phyloP scores from a whole-genome alignment of 1,284 basidiomycete species.

The Golubevia sp. region DNA sequence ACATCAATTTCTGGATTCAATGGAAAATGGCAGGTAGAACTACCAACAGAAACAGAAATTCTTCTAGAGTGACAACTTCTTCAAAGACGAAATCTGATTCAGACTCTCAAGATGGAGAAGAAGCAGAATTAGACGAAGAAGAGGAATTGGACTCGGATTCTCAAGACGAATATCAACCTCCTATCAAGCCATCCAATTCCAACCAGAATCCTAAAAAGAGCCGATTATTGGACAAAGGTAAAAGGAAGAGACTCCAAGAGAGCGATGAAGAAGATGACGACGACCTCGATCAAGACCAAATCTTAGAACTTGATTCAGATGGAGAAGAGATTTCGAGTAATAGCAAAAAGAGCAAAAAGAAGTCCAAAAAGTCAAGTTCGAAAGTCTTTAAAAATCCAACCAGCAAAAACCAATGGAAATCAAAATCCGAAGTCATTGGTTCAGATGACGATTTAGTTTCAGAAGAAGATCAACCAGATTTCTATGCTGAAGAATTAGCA shows the following conservation, averaged over 20 bases:
- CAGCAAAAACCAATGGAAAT: background rate
- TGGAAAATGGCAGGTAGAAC: background rate
- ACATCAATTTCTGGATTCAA: no score
- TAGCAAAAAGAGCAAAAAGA: background rate
- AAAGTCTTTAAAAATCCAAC: background rate
- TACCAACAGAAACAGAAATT: background rate
- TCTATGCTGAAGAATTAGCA: background rate
- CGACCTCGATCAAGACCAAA: background rate
- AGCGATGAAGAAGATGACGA: slow-evolving; percentile 14
- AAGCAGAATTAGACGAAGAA: background rate
- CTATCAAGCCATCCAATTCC: background rate
- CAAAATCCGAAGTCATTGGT: background rate
- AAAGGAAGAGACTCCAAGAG: slow-evolving; percentile 1
- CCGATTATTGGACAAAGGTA: no score
- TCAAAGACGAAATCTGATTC: background rate
- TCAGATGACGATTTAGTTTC: slow-evolving; percentile 1
- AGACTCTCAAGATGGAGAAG: background rate
- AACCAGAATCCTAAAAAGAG: background rate
- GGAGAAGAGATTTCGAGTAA: background rate
- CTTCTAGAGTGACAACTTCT: no score
- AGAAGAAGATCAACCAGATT: background rate
- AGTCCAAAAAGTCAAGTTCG: background rate
- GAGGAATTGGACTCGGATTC: background rate
- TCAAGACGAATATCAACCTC: background rate
- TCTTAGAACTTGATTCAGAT: slow-evolving; percentile 4